Percentiles rank a stretch among this genome's conserved stretches.
Conservation (phyloP, 768 basidiomycete genomes). For the Leucocoprinus leucothites region DNA sequence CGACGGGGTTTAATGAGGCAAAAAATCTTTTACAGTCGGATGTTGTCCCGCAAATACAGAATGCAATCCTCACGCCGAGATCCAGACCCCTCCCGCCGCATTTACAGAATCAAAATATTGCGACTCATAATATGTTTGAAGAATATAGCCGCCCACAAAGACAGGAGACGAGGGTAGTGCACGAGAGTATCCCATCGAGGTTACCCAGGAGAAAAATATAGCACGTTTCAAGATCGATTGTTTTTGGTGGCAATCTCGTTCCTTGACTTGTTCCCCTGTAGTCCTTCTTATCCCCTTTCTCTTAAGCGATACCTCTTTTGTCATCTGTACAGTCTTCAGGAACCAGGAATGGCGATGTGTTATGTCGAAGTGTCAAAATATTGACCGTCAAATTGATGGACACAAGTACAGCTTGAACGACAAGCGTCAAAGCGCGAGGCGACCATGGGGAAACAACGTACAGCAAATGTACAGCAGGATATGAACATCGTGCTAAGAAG, state of each 20-base stretch:
- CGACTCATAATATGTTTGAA: neutral
- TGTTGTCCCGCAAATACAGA: neutral
- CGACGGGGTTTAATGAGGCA: neutral
- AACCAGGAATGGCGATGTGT: neutral
- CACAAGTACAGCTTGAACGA: neutral
- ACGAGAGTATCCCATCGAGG: conserved; percentile 1
- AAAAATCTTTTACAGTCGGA: neutral
- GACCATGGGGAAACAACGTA: neutral
- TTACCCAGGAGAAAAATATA: conserved; percentile 2
- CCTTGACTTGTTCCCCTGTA: neutral
- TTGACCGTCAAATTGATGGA: neutral
- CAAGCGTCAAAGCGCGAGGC: neutral
- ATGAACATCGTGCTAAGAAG: too few relatives aligned
- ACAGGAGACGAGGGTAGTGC: neutral
- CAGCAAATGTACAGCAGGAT: neutral
- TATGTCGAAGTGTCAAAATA: neutral
- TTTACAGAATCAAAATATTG: neutral
- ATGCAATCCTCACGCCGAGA: neutral
- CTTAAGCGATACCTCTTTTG: neutral
- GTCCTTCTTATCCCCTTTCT: neutral
- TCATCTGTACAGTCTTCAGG: neutral
- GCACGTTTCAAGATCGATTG: neutral
- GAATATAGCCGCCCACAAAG: conserved; percentile 2
- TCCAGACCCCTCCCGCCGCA: neutral
- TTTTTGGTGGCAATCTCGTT: neutral